phyloP scores from a whole-genome alignment of 2,329 filamentous ascomycete genomes.

The Talaromyces islandicus region DNA sequence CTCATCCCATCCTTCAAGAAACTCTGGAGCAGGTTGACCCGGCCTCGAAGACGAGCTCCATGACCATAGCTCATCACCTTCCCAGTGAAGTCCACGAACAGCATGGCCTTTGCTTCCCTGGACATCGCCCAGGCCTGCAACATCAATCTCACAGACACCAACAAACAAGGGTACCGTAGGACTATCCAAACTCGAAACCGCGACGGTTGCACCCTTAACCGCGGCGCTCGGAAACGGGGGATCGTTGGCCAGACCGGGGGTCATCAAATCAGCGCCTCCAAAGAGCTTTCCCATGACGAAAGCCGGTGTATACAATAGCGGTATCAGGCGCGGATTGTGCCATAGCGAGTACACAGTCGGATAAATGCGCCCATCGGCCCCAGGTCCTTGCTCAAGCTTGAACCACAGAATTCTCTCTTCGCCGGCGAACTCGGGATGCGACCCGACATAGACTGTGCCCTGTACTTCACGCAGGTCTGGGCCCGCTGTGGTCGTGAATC shows the following conservation, averaged over 20 bases:
- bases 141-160: conserved; percentile 59
- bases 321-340: conserved; percentile 56
- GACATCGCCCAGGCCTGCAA: conserved; percentile 49
- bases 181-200: conserved; percentile 53
- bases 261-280: conserved; percentile 63
- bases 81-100: conserved; percentile 61
- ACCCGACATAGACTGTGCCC: conserved; percentile 60
- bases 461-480: conserved; percentile 56
- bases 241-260: conserved; percentile 58
- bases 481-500: conserved; percentile 60
- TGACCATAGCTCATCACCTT: conserved; percentile 63
- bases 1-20: conserved; percentile 47
- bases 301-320: conserved; percentile 58
- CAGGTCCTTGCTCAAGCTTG: conserved; percentile 50
- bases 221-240: conserved; percentile 58
- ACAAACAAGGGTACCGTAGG: conserved; percentile 59
- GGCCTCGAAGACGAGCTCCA: conserved; percentile 53
- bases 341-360: conserved; percentile 60
- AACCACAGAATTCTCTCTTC: conserved; percentile 61
- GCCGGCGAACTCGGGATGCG: conserved; percentile 42
- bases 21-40: conserved; percentile 48
- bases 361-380: conserved; percentile 35
- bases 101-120: conserved; percentile 60
- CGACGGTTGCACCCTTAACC: conserved; percentile 56
- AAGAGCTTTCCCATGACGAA: conserved; percentile 56